Evolutionary conservation across 805 yeast species (phyloP), one percentile per base, ranked within the genome.

Genomic region (Torulaspora maleeae): DNA sequence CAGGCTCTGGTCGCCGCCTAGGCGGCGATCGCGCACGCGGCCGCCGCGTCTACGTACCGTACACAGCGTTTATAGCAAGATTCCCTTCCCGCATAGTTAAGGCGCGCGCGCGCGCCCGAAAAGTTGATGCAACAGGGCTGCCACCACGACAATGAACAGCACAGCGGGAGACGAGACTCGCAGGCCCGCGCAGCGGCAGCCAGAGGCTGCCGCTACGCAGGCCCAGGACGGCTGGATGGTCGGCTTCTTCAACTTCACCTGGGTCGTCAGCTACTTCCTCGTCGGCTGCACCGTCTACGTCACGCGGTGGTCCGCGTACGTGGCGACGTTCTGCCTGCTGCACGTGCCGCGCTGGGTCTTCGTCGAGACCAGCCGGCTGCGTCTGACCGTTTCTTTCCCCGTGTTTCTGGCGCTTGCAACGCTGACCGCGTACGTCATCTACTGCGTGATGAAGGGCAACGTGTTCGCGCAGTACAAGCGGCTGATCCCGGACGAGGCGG

Each of bases 391-490:
- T 10, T 51, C 60, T 8, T 54, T 57, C 34, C 47, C 55, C 3
- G 35, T 47, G 12, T 41, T 56, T 27, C 27, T 55, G 11, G 11
- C 51, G 27, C 15, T 54, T 20, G 41, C 46, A 11, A 38, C 49
- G 3, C 19, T 53, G 11, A 32, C 51, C 5, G 34, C 47, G 24
- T 55, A 56, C 41, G 33, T 49, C 19, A 48, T 53, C 10, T 55
- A 56, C 40, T 46, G 50, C 28, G 27, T 56, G 17, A 48, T 58
- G 32, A 60, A 53, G 37, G 55, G 45, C 11, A 53, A 55, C 29
- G 50, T 57, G 5, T 38, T 60, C 13, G 60, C 63, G 3, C 59
- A 58, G 38, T 60, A 60, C 39, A 60, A 59, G 45, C 51, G 54
- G 12, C 41, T 59, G 30, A 42, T 51, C 1, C 55, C 62, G 5